These are phyloP conservation scores for Aspergillus hiratsukae DNA, from an alignment of 2,329 filamentous ascomycete genomes.

Conservation along the genomic window DNA sequence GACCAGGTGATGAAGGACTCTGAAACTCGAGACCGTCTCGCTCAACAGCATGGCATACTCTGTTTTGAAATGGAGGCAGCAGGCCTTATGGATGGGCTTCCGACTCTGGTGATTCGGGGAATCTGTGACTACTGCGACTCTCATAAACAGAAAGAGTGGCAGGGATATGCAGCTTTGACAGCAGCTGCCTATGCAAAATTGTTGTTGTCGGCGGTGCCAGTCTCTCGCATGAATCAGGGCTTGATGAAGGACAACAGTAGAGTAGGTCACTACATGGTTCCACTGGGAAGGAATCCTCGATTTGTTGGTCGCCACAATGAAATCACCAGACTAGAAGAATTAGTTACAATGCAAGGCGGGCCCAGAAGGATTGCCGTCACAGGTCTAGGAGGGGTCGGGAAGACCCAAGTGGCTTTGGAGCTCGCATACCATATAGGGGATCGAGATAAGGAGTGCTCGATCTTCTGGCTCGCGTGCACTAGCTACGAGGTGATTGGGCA, in stretches of 20 bases:
- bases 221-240: too few species aligned
- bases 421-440: slow-evolving; percentile 17
- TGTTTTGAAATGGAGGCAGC: not conserved
- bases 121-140: slow-evolving; percentile 12
- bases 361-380: slow-evolving; percentile 2
- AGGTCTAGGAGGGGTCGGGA: slow-evolving; percentile 15
- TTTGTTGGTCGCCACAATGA: not conserved
- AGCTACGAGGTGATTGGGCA: slow-evolving; percentile 15
- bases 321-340: not conserved
- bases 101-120: slow-evolving; percentile 6
- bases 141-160: slow-evolving; percentile 13
- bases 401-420: slow-evolving; percentile 25
- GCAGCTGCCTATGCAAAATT: slow-evolving; percentile 11
- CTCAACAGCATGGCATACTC: not conserved
- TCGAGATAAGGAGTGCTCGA: slow-evolving; percentile 10
- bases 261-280: slow-evolving; percentile 1
- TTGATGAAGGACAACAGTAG: too few species aligned
- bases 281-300: slow-evolving; percentile 11
- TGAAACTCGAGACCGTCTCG: not conserved
- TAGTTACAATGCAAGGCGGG: not conserved
- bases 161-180: slow-evolving; percentile 11
- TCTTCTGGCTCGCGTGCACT: slow-evolving; percentile 27
- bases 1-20: not conserved
- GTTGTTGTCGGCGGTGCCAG: not conserved
- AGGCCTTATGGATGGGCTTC: slow-evolving; percentile 8